A percentile compares a stretch with the other conserved stretches of the same genome.
These are phyloP conservation scores for Hippophae tibetana DNA, from an alignment of 306 rosid species.

Conservation along the genomic window DNA sequence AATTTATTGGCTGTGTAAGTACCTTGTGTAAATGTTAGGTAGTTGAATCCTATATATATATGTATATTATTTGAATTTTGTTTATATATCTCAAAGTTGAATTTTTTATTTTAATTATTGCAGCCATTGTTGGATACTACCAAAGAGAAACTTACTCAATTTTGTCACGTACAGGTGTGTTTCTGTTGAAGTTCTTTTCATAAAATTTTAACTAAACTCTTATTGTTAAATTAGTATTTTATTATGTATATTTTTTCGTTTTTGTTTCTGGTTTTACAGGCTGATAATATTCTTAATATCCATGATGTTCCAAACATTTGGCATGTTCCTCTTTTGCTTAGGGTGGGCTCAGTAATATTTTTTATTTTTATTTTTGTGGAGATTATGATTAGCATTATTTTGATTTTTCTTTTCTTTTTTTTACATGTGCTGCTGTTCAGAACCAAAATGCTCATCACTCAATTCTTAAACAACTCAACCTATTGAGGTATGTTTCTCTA, in stretches of 20 bases:
- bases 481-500: conserved; percentile 39
- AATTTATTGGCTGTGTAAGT: too few species aligned
- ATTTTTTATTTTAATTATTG: conserved; percentile 16
- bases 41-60: too few species aligned
- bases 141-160: conserved; percentile 86
- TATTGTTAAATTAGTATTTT: conserved; percentile 17
- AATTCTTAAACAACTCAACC: conserved; percentile 76
- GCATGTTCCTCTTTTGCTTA: conserved; percentile 89
- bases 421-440: conserved; percentile 32
- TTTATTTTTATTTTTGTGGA: conserved; percentile 12
- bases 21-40: too few species aligned
- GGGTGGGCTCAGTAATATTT: conserved; percentile 44
- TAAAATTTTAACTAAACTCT: conserved; percentile 16
- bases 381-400: conserved; percentile 12
- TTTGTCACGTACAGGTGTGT: conserved; percentile 98
- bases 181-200: conserved; percentile 22
- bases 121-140: conserved; percentile 84
- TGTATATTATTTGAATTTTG: conserved; percentile 9
- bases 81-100: background rate
- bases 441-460: conserved; percentile 85
- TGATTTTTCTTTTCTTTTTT: conserved; percentile 19
- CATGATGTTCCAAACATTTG: conserved; percentile 99
- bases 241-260: background rate
- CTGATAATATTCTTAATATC: conserved; percentile 77
- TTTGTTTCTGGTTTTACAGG: conserved; percentile 27